A percentile compares a stretch with the other conserved stretches of the same genome.
Conservation (phyloP, 352 stramenopile genomes). For the Blastocystis sp. region DNA sequence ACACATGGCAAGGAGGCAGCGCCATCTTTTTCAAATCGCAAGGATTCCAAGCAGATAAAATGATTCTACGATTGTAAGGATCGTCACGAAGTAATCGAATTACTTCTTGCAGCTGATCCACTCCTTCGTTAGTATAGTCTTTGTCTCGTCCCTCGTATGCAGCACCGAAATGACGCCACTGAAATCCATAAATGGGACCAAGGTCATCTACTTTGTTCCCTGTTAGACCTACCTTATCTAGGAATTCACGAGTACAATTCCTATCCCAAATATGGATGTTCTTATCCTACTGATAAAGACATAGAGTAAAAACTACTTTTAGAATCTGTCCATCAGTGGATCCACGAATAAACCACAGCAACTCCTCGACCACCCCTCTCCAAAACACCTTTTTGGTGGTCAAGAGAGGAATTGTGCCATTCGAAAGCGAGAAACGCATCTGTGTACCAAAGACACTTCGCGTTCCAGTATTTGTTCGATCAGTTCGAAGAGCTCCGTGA, state of each 20-base stretch:
- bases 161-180: conserved; percentile 99
- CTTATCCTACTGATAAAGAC: conserved; percentile 73
- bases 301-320: not conserved
- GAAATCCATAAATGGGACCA: conserved; percentile 83
- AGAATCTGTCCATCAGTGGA: conserved; percentile 65
- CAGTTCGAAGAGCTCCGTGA: conserved; percentile 82
- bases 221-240: conserved; percentile 81
- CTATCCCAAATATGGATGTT: conserved; percentile 99
- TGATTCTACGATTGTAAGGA: conserved; percentile 91
- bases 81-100: conserved; percentile 94
- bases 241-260: conserved; percentile 90
- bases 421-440: conserved; percentile 86
- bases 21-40: conserved; percentile 90
- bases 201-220: conserved; percentile 92
- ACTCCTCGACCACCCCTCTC: conserved; percentile 94
- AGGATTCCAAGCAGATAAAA: conserved; percentile 98
- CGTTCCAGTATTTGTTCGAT: conserved; percentile 95
- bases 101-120: conserved; percentile 95
- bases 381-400: conserved; percentile 99
- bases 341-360: conserved; percentile 93
- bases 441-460: conserved; percentile 90
- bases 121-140: conserved; percentile 92
- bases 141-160: conserved; percentile 93
- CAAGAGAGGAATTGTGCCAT: conserved; percentile 89
- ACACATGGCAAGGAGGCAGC: conserved; percentile 98